Conservation (phyloP, 176 grass and related monocot species). For the Rhynchospora tenuis region DNA sequence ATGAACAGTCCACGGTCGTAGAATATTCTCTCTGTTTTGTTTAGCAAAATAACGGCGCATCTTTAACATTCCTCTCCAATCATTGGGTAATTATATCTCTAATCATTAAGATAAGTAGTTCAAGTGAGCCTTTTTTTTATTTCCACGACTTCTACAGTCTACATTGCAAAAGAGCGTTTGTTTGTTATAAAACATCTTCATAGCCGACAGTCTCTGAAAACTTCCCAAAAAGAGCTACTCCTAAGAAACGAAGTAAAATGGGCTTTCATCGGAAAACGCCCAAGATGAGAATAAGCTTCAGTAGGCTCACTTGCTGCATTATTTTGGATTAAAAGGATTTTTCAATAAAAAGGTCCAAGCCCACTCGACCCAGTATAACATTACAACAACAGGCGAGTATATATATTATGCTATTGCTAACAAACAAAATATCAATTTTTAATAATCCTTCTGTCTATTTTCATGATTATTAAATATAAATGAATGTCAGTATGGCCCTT, state of each 20-base stretch:
- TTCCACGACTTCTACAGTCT: neutral
- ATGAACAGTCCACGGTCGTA: neutral
- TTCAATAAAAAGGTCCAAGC: neutral
- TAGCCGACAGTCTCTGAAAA: neutral
- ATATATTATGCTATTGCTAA: neutral
- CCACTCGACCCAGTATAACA: neutral
- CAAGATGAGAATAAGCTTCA: neutral
- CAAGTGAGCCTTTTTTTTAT: neutral
- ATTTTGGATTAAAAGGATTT: neutral
- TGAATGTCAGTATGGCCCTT: too few relatives aligned
- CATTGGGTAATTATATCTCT: constrained; percentile 1
- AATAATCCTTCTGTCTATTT: neutral
- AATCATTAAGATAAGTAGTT: neutral
- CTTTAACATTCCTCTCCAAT: neutral
- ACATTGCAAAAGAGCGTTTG: too few relatives aligned
- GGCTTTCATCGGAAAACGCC: neutral
- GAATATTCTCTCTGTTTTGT: neutral
- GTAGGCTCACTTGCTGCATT: neutral
- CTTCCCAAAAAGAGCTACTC: too few relatives aligned
- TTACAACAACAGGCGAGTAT: neutral
- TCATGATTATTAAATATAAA: neutral
- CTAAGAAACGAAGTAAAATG: neutral
- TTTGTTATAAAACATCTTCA: neutral
- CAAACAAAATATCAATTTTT: neutral
- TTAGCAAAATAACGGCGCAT: neutral